Conservation (phyloP, 2,329 filamentous ascomycete species). For the Trichoderma koningiopsis region DNA sequence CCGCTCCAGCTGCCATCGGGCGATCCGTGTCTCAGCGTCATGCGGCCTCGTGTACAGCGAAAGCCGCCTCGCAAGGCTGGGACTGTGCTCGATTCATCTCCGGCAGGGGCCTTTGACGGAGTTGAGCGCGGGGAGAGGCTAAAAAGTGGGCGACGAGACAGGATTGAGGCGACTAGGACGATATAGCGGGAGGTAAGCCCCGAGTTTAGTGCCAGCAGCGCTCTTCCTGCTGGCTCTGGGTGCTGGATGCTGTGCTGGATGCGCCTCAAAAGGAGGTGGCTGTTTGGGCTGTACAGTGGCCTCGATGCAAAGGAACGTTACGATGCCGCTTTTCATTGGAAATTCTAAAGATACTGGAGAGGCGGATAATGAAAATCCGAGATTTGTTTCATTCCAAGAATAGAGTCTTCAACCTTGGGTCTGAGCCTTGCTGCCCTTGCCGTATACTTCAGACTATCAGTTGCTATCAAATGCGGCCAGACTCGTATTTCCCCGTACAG, state of each 20-base stretch:
- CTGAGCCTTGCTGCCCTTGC: not conserved
- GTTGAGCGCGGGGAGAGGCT: slow-evolving; percentile 24
- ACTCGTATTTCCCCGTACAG: not conserved
- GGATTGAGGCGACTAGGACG: slow-evolving; percentile 3
- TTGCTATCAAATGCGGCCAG: not conserved
- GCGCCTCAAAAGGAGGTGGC: not conserved
- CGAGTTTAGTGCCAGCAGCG: slow-evolving; percentile 2
- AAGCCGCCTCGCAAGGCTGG: slow-evolving; percentile 15
- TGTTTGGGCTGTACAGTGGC: not conserved
- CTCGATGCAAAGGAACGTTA: not conserved
- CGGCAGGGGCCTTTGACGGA: not conserved
- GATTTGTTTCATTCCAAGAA: not conserved
- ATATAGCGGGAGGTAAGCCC: slow-evolving; percentile 12
- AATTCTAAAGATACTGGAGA: not conserved
- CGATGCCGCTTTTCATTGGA: not conserved
- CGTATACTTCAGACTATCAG: not conserved
- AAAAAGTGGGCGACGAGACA: slow-evolving; percentile 17
- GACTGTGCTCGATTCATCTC: slow-evolving; percentile 3
- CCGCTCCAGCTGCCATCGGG: not conserved
- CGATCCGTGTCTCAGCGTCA: slow-evolving; percentile 13
- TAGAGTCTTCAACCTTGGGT: not conserved
- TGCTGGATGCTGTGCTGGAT: not conserved
- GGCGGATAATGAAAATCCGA: not conserved
- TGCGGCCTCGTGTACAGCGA: slow-evolving; percentile 8
- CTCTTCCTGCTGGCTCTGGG: not conserved